A percentile compares a stretch with the other conserved stretches of the same genome.
Evolutionary conservation across 2,329 filamentous ascomycete genomes (phyloP).

Genomic region (Furcasterigmium furcatum): DNA sequence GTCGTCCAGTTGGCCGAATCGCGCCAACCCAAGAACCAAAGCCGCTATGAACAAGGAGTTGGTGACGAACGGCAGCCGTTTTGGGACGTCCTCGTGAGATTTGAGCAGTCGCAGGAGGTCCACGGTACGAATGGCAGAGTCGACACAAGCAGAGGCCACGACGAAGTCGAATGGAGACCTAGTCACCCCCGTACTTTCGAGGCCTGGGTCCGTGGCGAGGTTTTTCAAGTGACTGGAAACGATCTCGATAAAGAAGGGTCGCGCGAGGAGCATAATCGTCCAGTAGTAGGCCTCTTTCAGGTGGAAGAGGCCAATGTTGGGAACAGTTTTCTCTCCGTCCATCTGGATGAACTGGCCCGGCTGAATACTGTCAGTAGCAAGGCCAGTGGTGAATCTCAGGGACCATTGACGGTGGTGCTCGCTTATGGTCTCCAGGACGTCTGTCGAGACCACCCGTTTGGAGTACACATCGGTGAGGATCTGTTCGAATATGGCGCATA

Average conservation of each 20-base stretch:
- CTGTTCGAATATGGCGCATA: conserved; percentile 31
- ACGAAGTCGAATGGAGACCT: conserved; percentile 13
- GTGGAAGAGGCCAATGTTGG: conserved; percentile 16
- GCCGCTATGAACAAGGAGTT: conserved; percentile 42
- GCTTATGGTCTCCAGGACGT: conserved; percentile 18
- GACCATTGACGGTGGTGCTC: conserved; percentile 21
- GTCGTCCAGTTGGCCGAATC: conserved; percentile 39
- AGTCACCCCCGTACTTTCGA: neutral
- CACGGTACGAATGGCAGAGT: conserved; percentile 29
- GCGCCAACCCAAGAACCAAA: conserved; percentile 37
- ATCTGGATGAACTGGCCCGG: conserved; percentile 11
- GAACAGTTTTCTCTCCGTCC: too few species aligned
- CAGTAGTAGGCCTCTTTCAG: conserved; percentile 32
- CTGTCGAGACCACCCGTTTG: conserved; percentile 22
- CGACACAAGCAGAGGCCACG: conserved; percentile 26
- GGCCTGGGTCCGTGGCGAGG: conserved; percentile 7
- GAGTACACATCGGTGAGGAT: conserved; percentile 30
- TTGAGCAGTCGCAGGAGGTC: conserved; percentile 34
- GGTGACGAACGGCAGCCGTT: conserved; percentile 38
- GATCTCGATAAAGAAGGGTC: conserved; percentile 26
- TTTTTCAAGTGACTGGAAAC: too few species aligned
- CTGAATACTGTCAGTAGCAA: conserved; percentile 13
- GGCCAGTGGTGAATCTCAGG: conserved; percentile 10
- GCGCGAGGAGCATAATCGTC: conserved; percentile 31
- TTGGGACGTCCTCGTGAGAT: conserved; percentile 28